These are phyloP conservation scores for Raffaelea arxii DNA, from an alignment of 2,329 filamentous ascomycete genomes.

Conservation along the genomic window DNA sequence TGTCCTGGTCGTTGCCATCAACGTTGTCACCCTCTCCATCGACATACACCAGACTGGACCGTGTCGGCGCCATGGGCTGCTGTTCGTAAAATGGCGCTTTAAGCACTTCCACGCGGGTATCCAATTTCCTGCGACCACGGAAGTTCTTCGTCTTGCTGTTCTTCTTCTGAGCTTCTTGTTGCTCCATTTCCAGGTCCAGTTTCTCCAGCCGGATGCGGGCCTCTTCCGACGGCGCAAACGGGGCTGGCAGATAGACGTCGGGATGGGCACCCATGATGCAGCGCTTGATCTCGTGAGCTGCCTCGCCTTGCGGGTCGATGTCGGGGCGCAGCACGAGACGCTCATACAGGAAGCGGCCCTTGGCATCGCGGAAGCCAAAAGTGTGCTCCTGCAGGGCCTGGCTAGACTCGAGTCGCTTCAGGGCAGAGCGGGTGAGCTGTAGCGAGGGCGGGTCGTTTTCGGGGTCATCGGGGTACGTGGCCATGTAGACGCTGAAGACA, in stretches of 20 bases:
- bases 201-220: conserved; percentile 6
- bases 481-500: conserved; percentile 33
- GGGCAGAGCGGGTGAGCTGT: conserved; percentile 26
- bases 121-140: conserved; percentile 25
- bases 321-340: conserved; percentile 32
- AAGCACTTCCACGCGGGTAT: conserved; percentile 36
- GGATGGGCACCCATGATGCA: conserved; percentile 38
- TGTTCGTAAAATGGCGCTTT: conserved; percentile 39
- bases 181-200: background rate
- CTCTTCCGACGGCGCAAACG: conserved; percentile 25
- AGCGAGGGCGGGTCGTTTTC: conserved; percentile 29
- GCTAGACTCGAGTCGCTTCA: conserved; percentile 27
- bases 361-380: conserved; percentile 31
- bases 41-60: too few species aligned
- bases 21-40: too few species aligned
- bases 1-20: background rate
- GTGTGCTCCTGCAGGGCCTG: conserved; percentile 29
- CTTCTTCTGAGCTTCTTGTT: background rate
- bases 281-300: conserved; percentile 30
- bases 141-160: conserved; percentile 8
- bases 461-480: conserved; percentile 26
- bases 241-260: conserved; percentile 28
- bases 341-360: conserved; percentile 33
- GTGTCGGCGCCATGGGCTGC: too few species aligned
- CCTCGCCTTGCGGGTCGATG: conserved; percentile 18